Conservation (phyloP, 2,329 filamentous ascomycete genomes). For the Eurotiales sp. region DNA sequence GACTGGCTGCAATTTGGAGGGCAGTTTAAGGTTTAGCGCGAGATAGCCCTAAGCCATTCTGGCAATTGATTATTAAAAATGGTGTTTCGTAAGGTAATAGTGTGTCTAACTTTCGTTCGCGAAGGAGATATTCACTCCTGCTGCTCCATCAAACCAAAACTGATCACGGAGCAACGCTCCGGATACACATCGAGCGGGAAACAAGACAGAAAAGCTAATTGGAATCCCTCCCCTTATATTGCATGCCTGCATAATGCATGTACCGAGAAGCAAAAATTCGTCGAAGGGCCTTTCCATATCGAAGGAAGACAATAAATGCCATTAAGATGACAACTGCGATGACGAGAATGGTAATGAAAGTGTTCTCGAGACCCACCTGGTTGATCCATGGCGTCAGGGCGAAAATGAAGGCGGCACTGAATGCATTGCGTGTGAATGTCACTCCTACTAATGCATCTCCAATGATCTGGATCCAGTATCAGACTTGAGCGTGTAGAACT, state of each 20-base stretch:
- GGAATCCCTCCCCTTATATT: not conserved
- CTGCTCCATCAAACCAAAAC: too few species aligned
- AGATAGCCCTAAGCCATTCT: too few species aligned
- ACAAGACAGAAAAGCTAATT: too few species aligned
- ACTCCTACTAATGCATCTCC: conserved; percentile 2
- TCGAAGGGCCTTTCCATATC: conserved; percentile 2
- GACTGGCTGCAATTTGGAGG: too few species aligned
- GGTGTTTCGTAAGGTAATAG: too few species aligned
- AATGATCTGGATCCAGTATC: not conserved
- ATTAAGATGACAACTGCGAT: conserved; percentile 4
- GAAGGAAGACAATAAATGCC: not conserved
- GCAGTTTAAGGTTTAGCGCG: too few species aligned
- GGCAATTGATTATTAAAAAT: too few species aligned
- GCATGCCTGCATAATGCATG: not conserved
- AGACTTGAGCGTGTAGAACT: too few species aligned
- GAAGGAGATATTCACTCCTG: too few species aligned
- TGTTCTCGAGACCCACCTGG: conserved; percentile 1
- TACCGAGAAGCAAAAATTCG: conserved; percentile 2
- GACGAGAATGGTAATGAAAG: conserved; percentile 4
- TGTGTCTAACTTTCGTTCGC: too few species aligned
- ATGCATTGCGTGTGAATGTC: not conserved
- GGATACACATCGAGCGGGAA: too few species aligned
- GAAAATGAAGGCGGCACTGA: conserved; percentile 2
- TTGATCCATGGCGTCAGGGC: not conserved
- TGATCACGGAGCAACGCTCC: too few species aligned